Conservation (phyloP, 768 basidiomycete species). For the Suillus subluteus region DNA sequence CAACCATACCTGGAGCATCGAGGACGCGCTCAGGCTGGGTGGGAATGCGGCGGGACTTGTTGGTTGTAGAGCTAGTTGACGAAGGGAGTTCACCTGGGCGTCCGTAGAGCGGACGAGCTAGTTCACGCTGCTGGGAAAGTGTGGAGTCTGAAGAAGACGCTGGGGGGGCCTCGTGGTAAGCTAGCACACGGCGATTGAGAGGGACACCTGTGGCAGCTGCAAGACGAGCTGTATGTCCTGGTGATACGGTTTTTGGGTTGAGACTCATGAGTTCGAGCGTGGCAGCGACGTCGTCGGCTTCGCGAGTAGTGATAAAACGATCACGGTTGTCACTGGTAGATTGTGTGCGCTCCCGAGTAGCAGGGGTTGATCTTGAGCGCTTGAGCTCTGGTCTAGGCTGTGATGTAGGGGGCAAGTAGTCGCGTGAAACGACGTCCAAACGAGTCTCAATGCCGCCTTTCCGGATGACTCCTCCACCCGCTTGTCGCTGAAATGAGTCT, state of each 20-base stretch:
- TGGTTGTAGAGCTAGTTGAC: constrained; percentile 63
- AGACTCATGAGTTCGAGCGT: constrained; percentile 67
- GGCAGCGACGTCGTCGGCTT: constrained; percentile 57
- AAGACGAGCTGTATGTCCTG: constrained; percentile 78
- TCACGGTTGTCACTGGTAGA: constrained; percentile 52
- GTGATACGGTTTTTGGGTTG: constrained; percentile 63
- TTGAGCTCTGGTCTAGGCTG: constrained; percentile 61
- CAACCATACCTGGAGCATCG: constrained; percentile 90
- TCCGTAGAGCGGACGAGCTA: constrained; percentile 74
- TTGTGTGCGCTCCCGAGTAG: constrained; percentile 41
- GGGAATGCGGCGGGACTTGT: constrained; percentile 81
- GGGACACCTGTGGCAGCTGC: constrained; percentile 77
- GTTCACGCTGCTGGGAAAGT: constrained; percentile 76
- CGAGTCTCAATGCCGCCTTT: constrained; percentile 79
- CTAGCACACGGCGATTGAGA: constrained; percentile 79
- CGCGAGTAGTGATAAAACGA: constrained; percentile 71
- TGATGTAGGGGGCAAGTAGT: constrained; percentile 66
- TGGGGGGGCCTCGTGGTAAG: constrained; percentile 88
- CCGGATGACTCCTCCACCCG: constrained; percentile 66
- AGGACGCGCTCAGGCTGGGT: constrained; percentile 91
- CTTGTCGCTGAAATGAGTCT: constrained; percentile 62
- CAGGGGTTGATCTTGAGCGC: constrained; percentile 75
- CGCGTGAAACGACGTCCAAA: constrained; percentile 74
- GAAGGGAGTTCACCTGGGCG: constrained; percentile 65
- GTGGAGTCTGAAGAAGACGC: constrained; percentile 75